Percentiles rank a stretch among this genome's conserved stretches.
phyloP scores from a whole-genome alignment of 805 yeast genomes.

The Kodamaea sagamina region DNA sequence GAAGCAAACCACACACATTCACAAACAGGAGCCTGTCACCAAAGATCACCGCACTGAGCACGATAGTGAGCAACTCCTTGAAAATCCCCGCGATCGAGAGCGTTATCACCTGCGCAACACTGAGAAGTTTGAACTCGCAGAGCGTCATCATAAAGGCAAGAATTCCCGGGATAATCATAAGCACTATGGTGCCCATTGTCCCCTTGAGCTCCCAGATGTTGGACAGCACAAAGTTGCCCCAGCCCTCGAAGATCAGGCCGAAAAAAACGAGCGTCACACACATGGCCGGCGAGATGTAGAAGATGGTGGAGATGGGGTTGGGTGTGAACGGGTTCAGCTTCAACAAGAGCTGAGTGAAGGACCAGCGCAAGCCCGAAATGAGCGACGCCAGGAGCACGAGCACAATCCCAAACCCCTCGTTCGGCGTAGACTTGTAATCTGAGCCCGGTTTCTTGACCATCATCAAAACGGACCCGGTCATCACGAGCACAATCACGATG shows the following conservation, averaged over 20 bases:
- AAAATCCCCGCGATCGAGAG: constrained; percentile 89
- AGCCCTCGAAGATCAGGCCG: constrained; percentile 73
- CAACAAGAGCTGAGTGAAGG: constrained; percentile 82
- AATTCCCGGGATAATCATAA: constrained; percentile 78
- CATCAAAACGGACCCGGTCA: constrained; percentile 83
- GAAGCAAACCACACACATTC: constrained; percentile 70
- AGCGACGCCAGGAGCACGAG: constrained; percentile 77
- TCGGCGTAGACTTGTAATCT: constrained; percentile 18
- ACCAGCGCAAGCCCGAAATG: constrained; percentile 93
- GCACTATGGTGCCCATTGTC: constrained; percentile 49
- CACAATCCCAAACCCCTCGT: constrained; percentile 57
- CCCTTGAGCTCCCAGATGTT: constrained; percentile 71
- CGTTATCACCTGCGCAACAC: constrained; percentile 81
- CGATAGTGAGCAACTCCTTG: constrained; percentile 86
- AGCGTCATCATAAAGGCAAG: constrained; percentile 88
- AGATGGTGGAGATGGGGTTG: constrained; percentile 81
- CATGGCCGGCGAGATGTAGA: constrained; percentile 86
- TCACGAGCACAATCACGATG: constrained; percentile 66
- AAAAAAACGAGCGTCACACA: constrained; percentile 57
- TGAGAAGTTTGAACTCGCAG: constrained; percentile 80
- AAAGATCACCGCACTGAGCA: constrained; percentile 65
- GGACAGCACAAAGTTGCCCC: constrained; percentile 50
- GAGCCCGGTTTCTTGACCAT: constrained; percentile 60
- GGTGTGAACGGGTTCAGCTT: constrained; percentile 58
- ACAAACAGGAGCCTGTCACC: constrained; percentile 68